Evolutionary conservation across 2,329 filamentous ascomycete genomes (phyloP).

Genomic region (Penicillium sclerotiorum): DNA sequence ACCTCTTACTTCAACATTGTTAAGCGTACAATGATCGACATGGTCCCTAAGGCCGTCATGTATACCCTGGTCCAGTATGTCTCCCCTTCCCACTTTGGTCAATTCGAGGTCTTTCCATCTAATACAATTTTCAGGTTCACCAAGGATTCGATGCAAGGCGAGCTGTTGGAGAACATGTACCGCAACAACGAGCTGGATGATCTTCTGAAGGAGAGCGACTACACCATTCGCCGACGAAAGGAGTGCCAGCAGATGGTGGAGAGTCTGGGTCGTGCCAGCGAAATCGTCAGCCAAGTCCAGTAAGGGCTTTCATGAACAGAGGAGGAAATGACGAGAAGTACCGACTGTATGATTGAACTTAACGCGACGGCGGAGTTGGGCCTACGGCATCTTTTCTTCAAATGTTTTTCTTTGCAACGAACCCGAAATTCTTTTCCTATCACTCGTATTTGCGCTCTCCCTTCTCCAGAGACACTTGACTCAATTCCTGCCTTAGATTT

Average conservation of each 20-base stretch:
- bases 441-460: conserved; percentile 7
- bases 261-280: conserved; percentile 81
- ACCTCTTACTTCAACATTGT: conserved; percentile 98
- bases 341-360: conserved; percentile 24
- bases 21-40: conserved; percentile 97
- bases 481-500: neutral
- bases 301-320: conserved; percentile 31
- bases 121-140: conserved; percentile 66
- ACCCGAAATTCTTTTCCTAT: conserved; percentile 18
- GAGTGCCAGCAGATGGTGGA: conserved; percentile 99
- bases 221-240: conserved; percentile 90
- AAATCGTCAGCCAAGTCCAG: conserved; percentile 86
- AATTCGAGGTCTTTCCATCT: neutral
- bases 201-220: conserved; percentile 95
- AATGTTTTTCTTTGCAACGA: conserved; percentile 21
- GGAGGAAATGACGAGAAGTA: conserved; percentile 2
- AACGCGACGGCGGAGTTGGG: conserved; percentile 23
- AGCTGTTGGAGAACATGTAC: conserved; percentile 98
- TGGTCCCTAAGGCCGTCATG: conserved; percentile 99
- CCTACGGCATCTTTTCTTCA: conserved; percentile 12
- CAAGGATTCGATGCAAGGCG: conserved; percentile 98
- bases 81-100: neutral
- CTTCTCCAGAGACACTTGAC: neutral
- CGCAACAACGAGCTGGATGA: conserved; percentile 87
- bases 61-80: conserved; percentile 91